These are phyloP conservation scores for Urochloa ruziziensis DNA, from an alignment of 176 grass and related monocot species.

Conservation along the genomic window DNA sequence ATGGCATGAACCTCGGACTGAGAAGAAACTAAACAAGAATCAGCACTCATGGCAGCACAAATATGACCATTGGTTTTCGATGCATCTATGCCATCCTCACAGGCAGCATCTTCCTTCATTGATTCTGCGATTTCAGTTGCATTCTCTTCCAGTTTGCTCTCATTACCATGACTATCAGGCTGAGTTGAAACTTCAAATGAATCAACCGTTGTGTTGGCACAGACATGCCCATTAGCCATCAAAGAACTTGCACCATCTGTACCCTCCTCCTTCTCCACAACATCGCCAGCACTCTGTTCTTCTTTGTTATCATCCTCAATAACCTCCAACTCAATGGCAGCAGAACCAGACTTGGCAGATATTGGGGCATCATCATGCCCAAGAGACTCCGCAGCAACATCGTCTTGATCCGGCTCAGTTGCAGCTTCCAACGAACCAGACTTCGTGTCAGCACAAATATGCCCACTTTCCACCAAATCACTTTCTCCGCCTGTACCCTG, in stretches of 20 bases:
- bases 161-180: not conserved
- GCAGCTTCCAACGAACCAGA: conserved; percentile 18
- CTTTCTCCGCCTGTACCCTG: not conserved
- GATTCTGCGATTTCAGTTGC: not conserved
- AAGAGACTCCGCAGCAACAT: not conserved
- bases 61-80: conserved; percentile 10
- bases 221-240: not conserved
- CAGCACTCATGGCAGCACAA: not conserved
- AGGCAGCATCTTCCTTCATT: not conserved
- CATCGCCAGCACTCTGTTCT: not conserved
- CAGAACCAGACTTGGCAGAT: not conserved
- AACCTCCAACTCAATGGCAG: conserved; percentile 2
- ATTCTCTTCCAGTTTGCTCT: not conserved
- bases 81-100: not conserved
- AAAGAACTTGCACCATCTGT: not conserved
- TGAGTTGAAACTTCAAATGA: conserved; percentile 7
- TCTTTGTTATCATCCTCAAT: conserved; percentile 5
- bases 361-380: not conserved
- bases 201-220: conserved; percentile 2
- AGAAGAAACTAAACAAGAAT: conserved; percentile 17
- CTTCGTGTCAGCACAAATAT: not conserved
- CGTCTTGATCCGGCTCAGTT: not conserved
- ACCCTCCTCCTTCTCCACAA: not conserved
- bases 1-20: not conserved
- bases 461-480: not conserved